phyloP scores from a whole-genome alignment of 306 rosid species.

The Castanospermum australe region DNA sequence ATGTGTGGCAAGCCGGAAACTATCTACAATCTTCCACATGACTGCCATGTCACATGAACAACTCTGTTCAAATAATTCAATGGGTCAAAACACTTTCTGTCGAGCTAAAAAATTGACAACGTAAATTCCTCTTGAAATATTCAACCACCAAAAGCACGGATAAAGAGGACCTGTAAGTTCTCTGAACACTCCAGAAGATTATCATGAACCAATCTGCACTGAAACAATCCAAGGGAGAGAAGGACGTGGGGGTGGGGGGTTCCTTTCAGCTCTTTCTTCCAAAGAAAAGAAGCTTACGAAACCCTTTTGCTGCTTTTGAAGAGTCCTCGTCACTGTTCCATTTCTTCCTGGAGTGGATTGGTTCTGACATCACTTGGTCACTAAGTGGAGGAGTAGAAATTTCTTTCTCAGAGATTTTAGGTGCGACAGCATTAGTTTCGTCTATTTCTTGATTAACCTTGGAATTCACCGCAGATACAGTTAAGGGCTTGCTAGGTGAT shows the following conservation, averaged over 20 bases:
- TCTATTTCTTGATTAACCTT: slow-evolving; percentile 39
- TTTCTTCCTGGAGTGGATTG: slow-evolving; percentile 77
- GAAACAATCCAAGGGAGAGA: slow-evolving; percentile 40
- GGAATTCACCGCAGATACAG: slow-evolving; percentile 33
- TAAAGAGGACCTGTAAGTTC: neutral
- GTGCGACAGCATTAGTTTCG: slow-evolving; percentile 30
- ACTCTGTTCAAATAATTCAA: slow-evolving; percentile 39
- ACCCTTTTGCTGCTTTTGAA: slow-evolving; percentile 77
- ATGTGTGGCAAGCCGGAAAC: slow-evolving; percentile 28
- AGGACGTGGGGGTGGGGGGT: too few species aligned
- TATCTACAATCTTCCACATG: slow-evolving; percentile 39
- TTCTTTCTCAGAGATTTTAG: slow-evolving; percentile 53
- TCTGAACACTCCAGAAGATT: slow-evolving; percentile 30
- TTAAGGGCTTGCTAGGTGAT: slow-evolving; percentile 39
- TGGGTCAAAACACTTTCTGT: slow-evolving; percentile 25
- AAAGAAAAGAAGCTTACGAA: slow-evolving; percentile 88
- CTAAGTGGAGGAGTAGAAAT: slow-evolving; percentile 67
- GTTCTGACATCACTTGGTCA: slow-evolving; percentile 43
- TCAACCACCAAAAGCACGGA: slow-evolving; percentile 28
- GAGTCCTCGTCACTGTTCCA: slow-evolving; percentile 84
- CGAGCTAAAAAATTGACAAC: slow-evolving; percentile 13
- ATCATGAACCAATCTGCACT: slow-evolving; percentile 22
- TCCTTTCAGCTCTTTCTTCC: slow-evolving; percentile 74
- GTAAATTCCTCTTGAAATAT: slow-evolving; percentile 17
- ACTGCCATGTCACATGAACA: slow-evolving; percentile 32